Evolutionary conservation across 2,329 filamentous ascomycete genomes (phyloP).

Genomic region (Apiospora arundinis): DNA sequence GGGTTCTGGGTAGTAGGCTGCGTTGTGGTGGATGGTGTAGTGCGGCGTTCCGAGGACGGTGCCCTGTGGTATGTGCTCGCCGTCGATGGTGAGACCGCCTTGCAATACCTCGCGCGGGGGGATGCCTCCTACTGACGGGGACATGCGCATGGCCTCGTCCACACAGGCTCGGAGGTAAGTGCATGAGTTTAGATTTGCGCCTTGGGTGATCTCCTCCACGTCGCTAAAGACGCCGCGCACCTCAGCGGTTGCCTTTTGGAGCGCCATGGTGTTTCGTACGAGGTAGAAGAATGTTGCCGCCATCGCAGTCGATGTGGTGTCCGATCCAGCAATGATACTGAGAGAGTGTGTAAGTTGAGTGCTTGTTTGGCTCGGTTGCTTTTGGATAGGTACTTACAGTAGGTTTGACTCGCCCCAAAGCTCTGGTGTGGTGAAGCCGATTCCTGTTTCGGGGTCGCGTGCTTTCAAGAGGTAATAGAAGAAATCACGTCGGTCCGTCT

Average conservation of each 20-base stretch:
- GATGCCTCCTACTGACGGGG: constrained; percentile 65
- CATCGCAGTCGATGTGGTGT: constrained; percentile 74
- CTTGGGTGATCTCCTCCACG: constrained; percentile 62
- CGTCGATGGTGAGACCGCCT: constrained; percentile 62
- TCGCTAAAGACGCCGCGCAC: constrained; percentile 57
- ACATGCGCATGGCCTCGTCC: constrained; percentile 70
- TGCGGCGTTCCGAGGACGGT: constrained; percentile 69
- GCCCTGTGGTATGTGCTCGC: constrained; percentile 60
- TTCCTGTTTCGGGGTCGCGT: constrained; percentile 72
- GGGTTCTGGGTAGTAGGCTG: constrained; percentile 65
- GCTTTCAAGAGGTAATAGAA: constrained; percentile 78
- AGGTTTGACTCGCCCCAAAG: constrained; percentile 76
- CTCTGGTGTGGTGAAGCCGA: constrained; percentile 68
- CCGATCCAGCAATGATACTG: constrained; percentile 72
- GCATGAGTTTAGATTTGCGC: constrained; percentile 55
- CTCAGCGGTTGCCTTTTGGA: constrained; percentile 56
- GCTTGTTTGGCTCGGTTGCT: not conserved
- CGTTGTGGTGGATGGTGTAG: constrained; percentile 73
- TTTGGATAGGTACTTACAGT: constrained; percentile 51
- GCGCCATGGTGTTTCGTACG: constrained; percentile 55
- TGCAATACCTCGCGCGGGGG: constrained; percentile 64
- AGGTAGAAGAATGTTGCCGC: constrained; percentile 69
- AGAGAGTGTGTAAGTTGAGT: not conserved
- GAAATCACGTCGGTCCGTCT: constrained; percentile 74
- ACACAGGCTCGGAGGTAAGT: constrained; percentile 68